These are phyloP conservation scores for Candida methanosorbosa DNA, from an alignment of 805 yeast genomes.

Conservation along the genomic window DNA sequence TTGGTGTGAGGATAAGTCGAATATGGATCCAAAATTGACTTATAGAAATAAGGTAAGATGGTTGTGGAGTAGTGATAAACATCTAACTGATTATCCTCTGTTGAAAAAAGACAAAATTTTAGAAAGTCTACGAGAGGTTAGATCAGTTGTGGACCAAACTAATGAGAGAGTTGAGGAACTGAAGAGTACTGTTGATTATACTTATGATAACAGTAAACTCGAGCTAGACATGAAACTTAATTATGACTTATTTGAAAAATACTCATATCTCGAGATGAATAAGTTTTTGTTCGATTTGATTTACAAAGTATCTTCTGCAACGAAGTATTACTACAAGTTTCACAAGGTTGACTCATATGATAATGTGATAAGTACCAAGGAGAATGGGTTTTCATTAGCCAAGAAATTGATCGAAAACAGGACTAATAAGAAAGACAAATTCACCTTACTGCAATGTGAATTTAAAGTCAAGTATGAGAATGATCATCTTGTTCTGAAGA, in stretches of 20 bases:
- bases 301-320: slow-evolving; percentile 13
- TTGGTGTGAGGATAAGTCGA: slow-evolving; percentile 73
- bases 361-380: background rate
- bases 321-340: slow-evolving; percentile 15
- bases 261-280: slow-evolving; percentile 15
- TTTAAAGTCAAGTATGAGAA: no score
- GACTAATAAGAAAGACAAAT: no score
- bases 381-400: background rate
- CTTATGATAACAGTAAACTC: slow-evolving; percentile 2
- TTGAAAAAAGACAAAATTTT: slow-evolving; percentile 5
- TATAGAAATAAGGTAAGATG: slow-evolving; percentile 47
- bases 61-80: slow-evolving; percentile 7
- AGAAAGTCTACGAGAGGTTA: slow-evolving; percentile 6
- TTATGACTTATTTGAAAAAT: slow-evolving; percentile 6
- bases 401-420: background rate
- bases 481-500: no score
- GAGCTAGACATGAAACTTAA: slow-evolving; percentile 12
- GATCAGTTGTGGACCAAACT: slow-evolving; percentile 7
- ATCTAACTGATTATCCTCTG: slow-evolving; percentile 2
- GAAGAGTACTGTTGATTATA: slow-evolving; percentile 3
- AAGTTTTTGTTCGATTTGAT: slow-evolving; percentile 17
- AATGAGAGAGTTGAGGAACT: slow-evolving; percentile 13
- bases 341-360: slow-evolving; percentile 13
- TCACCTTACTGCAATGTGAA: no score
- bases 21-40: slow-evolving; percentile 44